A percentile compares a stretch with the other conserved stretches of the same genome.
phyloP scores from a whole-genome alignment of 192 early-diverging fungal species.

The Rhizoclosmatium sp. region DNA sequence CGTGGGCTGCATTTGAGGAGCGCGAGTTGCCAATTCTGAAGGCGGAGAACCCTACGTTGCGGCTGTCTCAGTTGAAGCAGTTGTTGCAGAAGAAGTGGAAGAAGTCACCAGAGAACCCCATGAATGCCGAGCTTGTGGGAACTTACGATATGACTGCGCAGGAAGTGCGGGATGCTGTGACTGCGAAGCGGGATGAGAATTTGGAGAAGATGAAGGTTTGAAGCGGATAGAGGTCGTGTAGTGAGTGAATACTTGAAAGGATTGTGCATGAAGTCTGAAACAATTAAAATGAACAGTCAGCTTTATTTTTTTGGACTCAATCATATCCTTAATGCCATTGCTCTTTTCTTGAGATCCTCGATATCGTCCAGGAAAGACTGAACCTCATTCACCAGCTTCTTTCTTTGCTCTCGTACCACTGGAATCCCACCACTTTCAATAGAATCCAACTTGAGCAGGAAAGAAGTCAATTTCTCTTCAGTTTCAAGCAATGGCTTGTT shows the following conservation, averaged over 20 bases:
- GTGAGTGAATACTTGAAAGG: not conserved
- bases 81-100: slow-evolving; percentile 83
- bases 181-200: slow-evolving; percentile 55
- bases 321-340: not conserved
- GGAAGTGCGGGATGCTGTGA: slow-evolving; percentile 62
- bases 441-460: slow-evolving; percentile 14
- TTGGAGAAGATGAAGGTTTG: slow-evolving; percentile 54
- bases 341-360: not conserved
- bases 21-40: slow-evolving; percentile 77
- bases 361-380: slow-evolving; percentile 4
- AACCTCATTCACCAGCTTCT: slow-evolving; percentile 1
- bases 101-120: slow-evolving; percentile 66
- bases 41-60: slow-evolving; percentile 80
- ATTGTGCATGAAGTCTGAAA: too few relatives aligned
- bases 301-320: too few relatives aligned
- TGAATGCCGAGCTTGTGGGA: slow-evolving; percentile 74
- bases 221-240: not conserved
- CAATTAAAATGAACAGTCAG: too few relatives aligned
- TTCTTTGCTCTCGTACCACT: slow-evolving; percentile 3
- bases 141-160: slow-evolving; percentile 77
- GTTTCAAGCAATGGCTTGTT: slow-evolving; percentile 13
- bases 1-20: slow-evolving; percentile 65
- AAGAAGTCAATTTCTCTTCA: slow-evolving; percentile 20
- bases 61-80: slow-evolving; percentile 73
- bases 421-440: slow-evolving; percentile 10